Base-by-base conservation (phyloP, 345 rosid genomes). In the Lepidium didymum region DNA sequence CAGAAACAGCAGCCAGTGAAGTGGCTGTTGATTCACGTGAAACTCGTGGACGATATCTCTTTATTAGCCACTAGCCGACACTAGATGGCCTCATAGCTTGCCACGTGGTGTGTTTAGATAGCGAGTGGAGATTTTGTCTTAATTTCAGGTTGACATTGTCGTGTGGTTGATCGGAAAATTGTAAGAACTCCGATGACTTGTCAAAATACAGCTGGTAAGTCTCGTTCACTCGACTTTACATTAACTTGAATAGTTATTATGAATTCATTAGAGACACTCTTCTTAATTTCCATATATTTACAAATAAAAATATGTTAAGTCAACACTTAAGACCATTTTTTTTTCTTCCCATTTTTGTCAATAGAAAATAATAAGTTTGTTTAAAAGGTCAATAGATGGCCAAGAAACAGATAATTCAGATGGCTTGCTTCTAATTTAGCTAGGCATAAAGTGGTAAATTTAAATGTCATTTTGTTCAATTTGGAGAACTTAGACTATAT, bases 131-230 rank as follows among this genome's bases (percentile, higher is more conserved):
- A 5, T 29, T 29, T 29, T 29, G 33, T 29, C 7, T 29, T 29
- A 29, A 5, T 29, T 29, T 6, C 45, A 23, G 62, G 56, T 54
- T 37, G 75, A 71, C 63, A 62, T 25, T 16, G 69, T 71, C 75
- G 68, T 54, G 63, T 62, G 69, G 62, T 54, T 62, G 25, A 55
- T 44, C 56, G 56, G 69, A 25, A 44, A 47, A 36, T 54, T 10
- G 55, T 62, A 44, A 71, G 54, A 63, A 63, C 56, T 55, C 64
- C 15, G 50, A 34, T 62, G 64, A 53, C 49, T 53, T 43, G 75
- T 70, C 75, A 52, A 61, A 61, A 29, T 27, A 29, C 31, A 36
- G 34, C 31, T 15, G 25, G 60, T 41, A 35, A 27, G 45, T 59
- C 74, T 43, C 42, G 35, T 46, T 29, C 44, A 23, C 10, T 60